These are phyloP conservation scores for Oryza punctata DNA, from an alignment of 176 grass and related monocot species.

Conservation along the genomic window DNA sequence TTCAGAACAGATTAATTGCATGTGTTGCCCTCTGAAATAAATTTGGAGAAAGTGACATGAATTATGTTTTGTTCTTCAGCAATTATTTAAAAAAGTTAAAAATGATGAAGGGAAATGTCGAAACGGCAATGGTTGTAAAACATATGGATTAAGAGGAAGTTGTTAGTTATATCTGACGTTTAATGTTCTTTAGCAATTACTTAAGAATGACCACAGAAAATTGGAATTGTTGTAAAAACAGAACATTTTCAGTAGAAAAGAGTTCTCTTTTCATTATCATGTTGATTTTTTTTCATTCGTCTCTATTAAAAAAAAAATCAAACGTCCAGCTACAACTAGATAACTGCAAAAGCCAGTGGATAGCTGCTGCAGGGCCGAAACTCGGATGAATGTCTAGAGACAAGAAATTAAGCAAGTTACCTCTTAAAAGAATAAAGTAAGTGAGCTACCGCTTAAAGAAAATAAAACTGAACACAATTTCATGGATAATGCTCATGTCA, in stretches of 20 bases:
- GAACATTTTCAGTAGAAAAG: not conserved
- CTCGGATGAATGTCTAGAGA: not conserved
- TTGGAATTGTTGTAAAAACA: not conserved
- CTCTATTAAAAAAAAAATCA: not conserved
- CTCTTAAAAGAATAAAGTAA: not conserved
- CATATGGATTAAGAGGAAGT: not conserved
- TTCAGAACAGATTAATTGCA: conserved; percentile 15
- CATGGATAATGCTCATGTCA: not conserved
- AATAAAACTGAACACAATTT: not conserved
- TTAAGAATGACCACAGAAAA: not conserved
- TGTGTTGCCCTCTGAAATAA: not conserved
- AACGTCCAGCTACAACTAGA: not conserved
- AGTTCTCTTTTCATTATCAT: not conserved
- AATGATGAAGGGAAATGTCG: not conserved
- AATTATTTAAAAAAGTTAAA: not conserved
- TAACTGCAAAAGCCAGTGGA: not conserved
- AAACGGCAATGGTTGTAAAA: not conserved
- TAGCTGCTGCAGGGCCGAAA: not conserved
- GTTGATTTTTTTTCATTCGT: not conserved
- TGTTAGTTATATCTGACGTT: not conserved
- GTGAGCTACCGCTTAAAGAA: not conserved
- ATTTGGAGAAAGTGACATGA: not conserved
- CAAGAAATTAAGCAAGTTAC: not conserved
- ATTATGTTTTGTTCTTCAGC: not conserved
- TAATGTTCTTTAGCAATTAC: not conserved